Evolutionary conservation across 1,284 basidiomycete genomes (phyloP), one percentile per base, ranked within the genome.

Genomic region (Irpex sp.): DNA sequence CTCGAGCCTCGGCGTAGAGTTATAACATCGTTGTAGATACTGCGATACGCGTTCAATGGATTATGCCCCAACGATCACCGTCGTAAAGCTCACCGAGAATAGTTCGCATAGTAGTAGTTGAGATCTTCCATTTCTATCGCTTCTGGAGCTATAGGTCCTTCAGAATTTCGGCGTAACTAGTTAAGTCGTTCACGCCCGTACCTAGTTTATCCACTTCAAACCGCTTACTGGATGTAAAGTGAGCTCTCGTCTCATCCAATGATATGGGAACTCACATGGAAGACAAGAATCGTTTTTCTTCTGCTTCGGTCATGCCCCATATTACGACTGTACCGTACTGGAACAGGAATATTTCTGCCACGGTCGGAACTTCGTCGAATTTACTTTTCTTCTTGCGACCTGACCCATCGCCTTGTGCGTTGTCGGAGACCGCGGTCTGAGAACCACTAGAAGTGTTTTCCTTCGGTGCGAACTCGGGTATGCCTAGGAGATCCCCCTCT

Each of bases 1-100:
- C 94, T 92, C 8, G 95, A 97, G 19, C 96, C 96, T 74, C 93
- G 92, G 59, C 96, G 89, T 37, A 98, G 82, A 1, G 96, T 97
- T 67, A 98, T 98, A 56, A 98, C 96, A 76, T 98, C 96, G 80
- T 98, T 98, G 78, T 97, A 98, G 74, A 98, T 98, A 69, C 94
- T 94, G 68, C 13, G 58, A 61, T 44, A 44, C 51, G 49, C 19
- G 13, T 52, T 37, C 59, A 36, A 17, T 56, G 4, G 2, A 17
- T 7, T 56, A 36, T 9, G 37, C 60, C 47, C 21, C 51, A 62
- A 26, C 60, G 59, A 65, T 21, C 15, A 15, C 7, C 6, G 9
- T 38, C 9, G 57, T 64, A n/a, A 17, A 60, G 70, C 85, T 66
- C 74, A 92, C 93, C 94, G 87, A 75, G 93, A 95, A 74, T 98